These are phyloP conservation scores for Leccinum disarticulatum DNA, from an alignment of 768 basidiomycete genomes.

Conservation along the genomic window DNA sequence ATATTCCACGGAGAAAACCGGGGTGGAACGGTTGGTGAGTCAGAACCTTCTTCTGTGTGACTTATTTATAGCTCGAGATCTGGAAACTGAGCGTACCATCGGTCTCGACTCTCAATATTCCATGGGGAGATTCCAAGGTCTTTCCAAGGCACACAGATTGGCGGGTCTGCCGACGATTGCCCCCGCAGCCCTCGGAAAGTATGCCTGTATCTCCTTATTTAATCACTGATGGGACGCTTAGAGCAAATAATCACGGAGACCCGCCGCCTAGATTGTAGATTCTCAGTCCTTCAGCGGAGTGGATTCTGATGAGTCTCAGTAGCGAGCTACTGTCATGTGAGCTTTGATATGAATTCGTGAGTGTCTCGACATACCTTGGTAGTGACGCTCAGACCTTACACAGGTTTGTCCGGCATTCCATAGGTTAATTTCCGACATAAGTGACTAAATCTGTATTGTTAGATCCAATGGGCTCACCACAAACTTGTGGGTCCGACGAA, in stretches of 20 bases:
- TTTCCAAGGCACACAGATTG: neutral
- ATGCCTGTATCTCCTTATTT: neutral
- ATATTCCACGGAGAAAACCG: neutral
- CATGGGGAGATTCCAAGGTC: neutral
- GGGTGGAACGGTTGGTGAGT: too few relatives aligned
- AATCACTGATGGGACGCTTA: neutral
- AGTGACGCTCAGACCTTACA: too few relatives aligned
- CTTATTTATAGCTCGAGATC: neutral
- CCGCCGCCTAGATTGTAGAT: neutral
- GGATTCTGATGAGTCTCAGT: neutral
- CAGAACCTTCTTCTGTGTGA: neutral
- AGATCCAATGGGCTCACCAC: too few relatives aligned
- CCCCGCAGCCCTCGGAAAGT: neutral
- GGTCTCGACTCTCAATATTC: neutral
- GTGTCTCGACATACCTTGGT: neutral
- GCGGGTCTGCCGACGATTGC: neutral
- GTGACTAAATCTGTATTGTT: too few relatives aligned
- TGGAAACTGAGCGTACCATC: neutral
- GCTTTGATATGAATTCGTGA: conserved; percentile 5
- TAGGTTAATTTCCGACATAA: too few relatives aligned
- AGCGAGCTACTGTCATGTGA: neutral
- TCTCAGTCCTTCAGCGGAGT: neutral
- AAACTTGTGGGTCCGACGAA: too few relatives aligned
- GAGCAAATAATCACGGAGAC: neutral
- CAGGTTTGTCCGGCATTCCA: too few relatives aligned